Evolutionary conservation across 352 stramenopile genomes (phyloP).

Genomic region (Phytopythium ostracodes): DNA sequence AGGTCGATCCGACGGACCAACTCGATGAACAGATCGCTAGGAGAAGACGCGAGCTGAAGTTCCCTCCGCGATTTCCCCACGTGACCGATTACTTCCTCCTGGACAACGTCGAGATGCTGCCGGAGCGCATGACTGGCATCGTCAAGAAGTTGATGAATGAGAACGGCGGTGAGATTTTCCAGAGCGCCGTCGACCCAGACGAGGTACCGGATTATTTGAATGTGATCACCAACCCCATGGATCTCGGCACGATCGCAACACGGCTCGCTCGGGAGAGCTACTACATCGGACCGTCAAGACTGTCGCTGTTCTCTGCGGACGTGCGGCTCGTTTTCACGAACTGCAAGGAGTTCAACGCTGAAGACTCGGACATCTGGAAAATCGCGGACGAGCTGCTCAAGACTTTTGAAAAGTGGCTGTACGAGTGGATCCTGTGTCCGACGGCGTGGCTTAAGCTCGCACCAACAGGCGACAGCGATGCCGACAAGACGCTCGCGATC

Average conservation of each 20-base stretch:
- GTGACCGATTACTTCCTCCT: constrained; percentile 83
- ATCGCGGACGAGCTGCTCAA: constrained; percentile 65
- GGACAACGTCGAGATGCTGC: constrained; percentile 60
- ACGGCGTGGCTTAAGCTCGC: constrained; percentile 77
- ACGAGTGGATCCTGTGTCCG: constrained; percentile 80
- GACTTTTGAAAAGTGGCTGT: constrained; percentile 86
- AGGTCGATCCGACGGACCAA: constrained; percentile 73
- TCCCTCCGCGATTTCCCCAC: constrained; percentile 53
- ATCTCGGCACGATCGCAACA: constrained; percentile 77
- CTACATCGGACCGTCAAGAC: constrained; percentile 66
- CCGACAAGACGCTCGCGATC: constrained; percentile 45
- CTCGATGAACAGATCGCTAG: constrained; percentile 85
- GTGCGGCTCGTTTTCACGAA: constrained; percentile 85
- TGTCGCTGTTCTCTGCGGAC: constrained; percentile 79
- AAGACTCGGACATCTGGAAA: constrained; percentile 77
- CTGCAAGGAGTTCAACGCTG: constrained; percentile 83
- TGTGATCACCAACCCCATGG: constrained; percentile 85
- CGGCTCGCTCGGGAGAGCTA: constrained; percentile 75
- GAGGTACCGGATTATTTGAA: constrained; percentile 86
- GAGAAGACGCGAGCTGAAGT: constrained; percentile 44
- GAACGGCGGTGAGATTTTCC: constrained; percentile 78
- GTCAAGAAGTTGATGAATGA: constrained; percentile 82
- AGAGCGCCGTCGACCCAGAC: constrained; percentile 73
- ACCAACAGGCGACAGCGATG: constrained; percentile 33
- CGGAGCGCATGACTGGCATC: constrained; percentile 73